Evolutionary conservation across 805 yeast genomes (phyloP), one percentile per base, ranked within the genome.

Genomic region (Myxozyma lipomycoides): DNA sequence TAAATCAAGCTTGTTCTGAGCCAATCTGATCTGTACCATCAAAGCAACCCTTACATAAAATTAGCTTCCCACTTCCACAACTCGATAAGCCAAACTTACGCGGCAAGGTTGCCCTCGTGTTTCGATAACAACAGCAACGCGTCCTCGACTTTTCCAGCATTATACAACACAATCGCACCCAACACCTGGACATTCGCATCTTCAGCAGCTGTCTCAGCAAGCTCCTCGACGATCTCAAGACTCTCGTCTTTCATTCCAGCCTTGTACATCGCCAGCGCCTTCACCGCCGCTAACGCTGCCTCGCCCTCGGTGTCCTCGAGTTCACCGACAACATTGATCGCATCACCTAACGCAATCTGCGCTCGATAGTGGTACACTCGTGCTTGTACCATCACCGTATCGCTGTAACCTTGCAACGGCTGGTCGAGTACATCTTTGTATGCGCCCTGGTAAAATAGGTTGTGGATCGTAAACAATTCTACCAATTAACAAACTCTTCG

Each of bases 1-100:
- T n/a, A 69, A 65, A 4, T 73, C 76, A 2, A 72, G 56, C 48
- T 74, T 70, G 48, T 73, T 68, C 43, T 73, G 72, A 19, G 70
- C 64, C 45, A 79, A 58, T 36, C 67, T 56, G 42, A 72, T 61
- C 51, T 73, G 72, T 3, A 67, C 68, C 22, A 60, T 56, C 45
- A 72, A 56, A 25, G 72, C 61, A 15, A 67, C 65, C 22, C 71
- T 67, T 48, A 67, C 34, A 22, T 15, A 7, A 34, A 25, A 22
- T 23, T 9, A 30, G 6, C 25, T 17, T n/a, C n/a, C n/a, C n/a
- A n/a, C n/a, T n/a, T 21, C 34, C 22, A 28, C 45, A 34, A 18
- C 43, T 36, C 34, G 36, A 18, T 18, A 26, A 19, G 18, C 10
- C 32, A 12, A 23, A 53, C 56, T 18, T 45, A 52, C 56, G 59